Base-by-base conservation (phyloP, 2,329 filamentous ascomycete species). In the Ceratocystis cubensis region DNA sequence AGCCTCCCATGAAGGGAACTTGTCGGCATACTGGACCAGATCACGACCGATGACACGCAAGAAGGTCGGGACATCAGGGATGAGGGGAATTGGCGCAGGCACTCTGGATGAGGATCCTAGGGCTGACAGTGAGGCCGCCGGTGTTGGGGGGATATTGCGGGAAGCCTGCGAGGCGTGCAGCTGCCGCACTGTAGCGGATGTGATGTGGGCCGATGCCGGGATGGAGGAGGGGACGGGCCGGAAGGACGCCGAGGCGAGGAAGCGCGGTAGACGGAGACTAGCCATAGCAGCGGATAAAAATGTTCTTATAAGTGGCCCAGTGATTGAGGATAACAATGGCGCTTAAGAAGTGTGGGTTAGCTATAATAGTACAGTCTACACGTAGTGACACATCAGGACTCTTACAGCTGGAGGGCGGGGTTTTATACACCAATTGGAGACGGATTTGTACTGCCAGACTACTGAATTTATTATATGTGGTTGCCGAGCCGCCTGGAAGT, bases 11-110 rank as follows among this genome's bases (percentile, higher is more conserved):
- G 88, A 87, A 1, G 89, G 85, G 72, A 99, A 90, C 76, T 97
- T 97, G 76, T 84, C 81, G 62, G 88, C 84, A 78, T 96, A 90
- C 73, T 88, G 85, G 73, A 83, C 86, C 72, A 96, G 85, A 71
- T 87, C 87, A 70, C 94, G 92, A 71, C 94, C 94, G 76, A 97
- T 96, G 68, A 96, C 81, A 45, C 84, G 90, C 69, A 97, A 86
- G 76, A 99, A 96, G 17, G 92, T 94, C 71, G 82, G 75, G 50
- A 91, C 85, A 74, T 96, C 87, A 41, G 92, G 93, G 48, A 96
- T 86, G 72, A 96, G 91, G 1, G 91, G 89, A 46, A 88, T 96
- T 0, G 91, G 88, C 56, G 73, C 78, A 15, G 73, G 69, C 17
- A 67, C 50, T n/a, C 69, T 63, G 57, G 65, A 64, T 17, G 46